Evolutionary conservation across 805 yeast species (phyloP), one percentile per base, ranked within the genome.

Genomic region (Starmerella floris): DNA sequence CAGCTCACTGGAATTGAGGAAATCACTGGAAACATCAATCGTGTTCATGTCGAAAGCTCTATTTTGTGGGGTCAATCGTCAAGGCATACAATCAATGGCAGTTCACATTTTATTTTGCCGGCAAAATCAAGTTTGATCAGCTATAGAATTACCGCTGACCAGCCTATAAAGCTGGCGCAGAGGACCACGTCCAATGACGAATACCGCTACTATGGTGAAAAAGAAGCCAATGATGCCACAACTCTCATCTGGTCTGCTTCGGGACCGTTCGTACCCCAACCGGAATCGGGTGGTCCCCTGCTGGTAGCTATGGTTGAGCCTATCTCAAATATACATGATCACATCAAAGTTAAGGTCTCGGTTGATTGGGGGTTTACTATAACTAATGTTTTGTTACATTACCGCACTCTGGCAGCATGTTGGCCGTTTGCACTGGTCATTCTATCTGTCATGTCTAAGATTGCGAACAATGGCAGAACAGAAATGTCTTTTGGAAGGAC

Each of bases 301-400:
- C 35, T 46, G 26, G 13, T n/a, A 2, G 19, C 40, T n/a, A 23
- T 39, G 19, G 20, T 37, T 1, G 34, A 37, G 32, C 30, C 38
- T 1, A 3, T 8, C 2, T n/a, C n/a, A 4, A 32, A 16, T 4
- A 16, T 13, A 13, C 13, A 8, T 9, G 26, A 11, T 6, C 30
- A 11, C 2, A 26, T 39, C 3, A 22, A 9, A 2, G 48, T 46
- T 16, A 26, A 19, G 20, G 31, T 54, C 10, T 2, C 31, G 4
- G 49, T 82, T 15, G 79, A 81, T 57, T 59, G 74, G 56, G 51
- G 71, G 35, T 66, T 69, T 25, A 78, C 88, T 30, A 60, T 87
- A 45, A 79, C 77, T 43, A 67, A 80, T 49, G 61, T 87, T 37
- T 78, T 82, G 4, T 65, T 85, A 51, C 67, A 94, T 43, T 88